These are phyloP conservation scores for Platismatia glauca DNA, from an alignment of 495 filamentous ascomycete genomes.

Conservation along the genomic window DNA sequence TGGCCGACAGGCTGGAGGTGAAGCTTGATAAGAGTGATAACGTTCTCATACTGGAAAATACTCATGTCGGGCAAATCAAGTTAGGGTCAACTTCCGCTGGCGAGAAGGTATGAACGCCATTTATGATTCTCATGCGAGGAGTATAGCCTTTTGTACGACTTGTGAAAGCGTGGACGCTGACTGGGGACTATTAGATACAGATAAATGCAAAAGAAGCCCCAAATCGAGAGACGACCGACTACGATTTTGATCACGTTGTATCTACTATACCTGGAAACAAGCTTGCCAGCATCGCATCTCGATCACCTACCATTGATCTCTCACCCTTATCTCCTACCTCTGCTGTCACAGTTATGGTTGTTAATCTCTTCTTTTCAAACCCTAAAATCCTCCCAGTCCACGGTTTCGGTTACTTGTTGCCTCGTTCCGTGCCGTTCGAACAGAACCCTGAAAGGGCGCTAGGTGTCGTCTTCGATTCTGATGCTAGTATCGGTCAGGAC, in stretches of 20 bases:
- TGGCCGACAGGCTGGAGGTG: conserved; percentile 40
- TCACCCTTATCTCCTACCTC: conserved; percentile 11
- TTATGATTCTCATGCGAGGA: background rate
- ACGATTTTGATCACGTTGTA: conserved; percentile 54
- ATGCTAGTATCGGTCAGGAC: conserved; percentile 49
- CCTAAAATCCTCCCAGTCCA: conserved; percentile 51
- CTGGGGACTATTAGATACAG: background rate
- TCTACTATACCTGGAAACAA: conserved; percentile 54
- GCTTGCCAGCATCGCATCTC: conserved; percentile 35
- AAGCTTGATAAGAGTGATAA: conserved; percentile 39
- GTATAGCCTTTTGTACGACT: background rate
- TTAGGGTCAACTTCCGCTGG: conserved; percentile 12
- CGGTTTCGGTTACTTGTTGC: conserved; percentile 90
- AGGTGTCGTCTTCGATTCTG: conserved; percentile 85
- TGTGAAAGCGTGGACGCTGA: background rate
- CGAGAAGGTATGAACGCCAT: conserved; percentile 23
- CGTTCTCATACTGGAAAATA: conserved; percentile 44
- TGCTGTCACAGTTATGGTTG: conserved; percentile 70
- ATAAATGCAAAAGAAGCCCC: conserved; percentile 1
- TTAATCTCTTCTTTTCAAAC: conserved; percentile 76
- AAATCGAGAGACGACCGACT: background rate
- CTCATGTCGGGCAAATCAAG: conserved; percentile 32
- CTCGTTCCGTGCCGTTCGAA: conserved; percentile 54
- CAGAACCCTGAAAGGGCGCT: conserved; percentile 78
- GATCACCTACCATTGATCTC: conserved; percentile 2